Base-by-base conservation (phyloP, 2,329 filamentous ascomycete species). In the Paecilomyces formosus region DNA sequence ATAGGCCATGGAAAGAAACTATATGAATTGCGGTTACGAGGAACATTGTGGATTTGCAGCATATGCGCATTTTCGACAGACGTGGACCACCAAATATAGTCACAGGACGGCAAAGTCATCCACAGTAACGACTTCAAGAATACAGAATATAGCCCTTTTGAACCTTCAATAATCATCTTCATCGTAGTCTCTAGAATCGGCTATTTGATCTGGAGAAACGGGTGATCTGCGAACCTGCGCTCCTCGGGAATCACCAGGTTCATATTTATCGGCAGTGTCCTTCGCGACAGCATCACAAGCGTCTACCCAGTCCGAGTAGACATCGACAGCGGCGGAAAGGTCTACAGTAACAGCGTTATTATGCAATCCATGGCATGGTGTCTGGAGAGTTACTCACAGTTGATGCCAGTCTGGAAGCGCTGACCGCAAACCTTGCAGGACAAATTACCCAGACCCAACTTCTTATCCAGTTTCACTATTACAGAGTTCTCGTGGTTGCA, bases 221-320 rank as follows among this genome's bases (percentile, higher is more conserved):
- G 58, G 26, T 30, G 60, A 61, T 6, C 63, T 61, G 33, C 64
- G 62, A 24, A 66, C 57, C 30, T 62, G 62, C 53, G 59, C 58
- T 50, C 61, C 54, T 56, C 58, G 57, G 33, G 56, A 28, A 58
- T 64, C 65, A 55, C 50, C 61, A 33, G 63, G 65, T 56, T 72
- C 71, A 53, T 72, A 71, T 54, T 69, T 69, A 55, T 68, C 70
- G 49, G 78, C 80, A 21, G 81, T 79, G 60, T 86, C 81, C 68
- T 88, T 87, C 15, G 86, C 86, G 55, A 89, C 87, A 5, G 84
- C 81, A 70, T 90, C 88, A 71, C 87, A 89, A n/a, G 94, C 94
- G 76, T 99, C 94, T 63, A 99, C 90, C 94, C 94, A 99, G 74
- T 97, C 94, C 33, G 90, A 90, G 71, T 99, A 99, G 7, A 99